Conservation (phyloP, 2,329 filamentous ascomycete genomes). For the Orbilia quercus region DNA sequence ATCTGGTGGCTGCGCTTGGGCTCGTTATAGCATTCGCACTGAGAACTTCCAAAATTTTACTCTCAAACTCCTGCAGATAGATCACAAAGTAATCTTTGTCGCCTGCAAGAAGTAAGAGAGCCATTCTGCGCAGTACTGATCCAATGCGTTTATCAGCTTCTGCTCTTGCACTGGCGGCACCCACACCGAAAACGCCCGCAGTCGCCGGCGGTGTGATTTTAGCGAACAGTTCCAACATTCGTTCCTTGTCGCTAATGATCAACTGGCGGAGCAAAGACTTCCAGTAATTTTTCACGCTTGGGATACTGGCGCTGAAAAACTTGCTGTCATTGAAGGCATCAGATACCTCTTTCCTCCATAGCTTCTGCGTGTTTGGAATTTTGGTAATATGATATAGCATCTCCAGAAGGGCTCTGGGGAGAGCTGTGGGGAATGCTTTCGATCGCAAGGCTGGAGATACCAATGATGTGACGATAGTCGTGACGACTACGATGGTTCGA, state of each 20-base stretch:
- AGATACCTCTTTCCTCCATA: constrained; percentile 90
- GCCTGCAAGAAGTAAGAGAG: constrained; percentile 80
- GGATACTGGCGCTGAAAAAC: constrained; percentile 79
- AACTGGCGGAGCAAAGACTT: constrained; percentile 85
- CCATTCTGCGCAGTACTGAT: constrained; percentile 84
- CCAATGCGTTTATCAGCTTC: constrained; percentile 95
- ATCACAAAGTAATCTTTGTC: constrained; percentile 81
- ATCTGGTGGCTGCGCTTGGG: constrained; percentile 86
- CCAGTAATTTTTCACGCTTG: constrained; percentile 79
- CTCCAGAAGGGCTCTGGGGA: constrained; percentile 76
- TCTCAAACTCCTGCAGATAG: constrained; percentile 78
- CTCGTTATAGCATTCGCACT: constrained; percentile 86
- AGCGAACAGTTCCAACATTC: constrained; percentile 80
- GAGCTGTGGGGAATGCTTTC: constrained; percentile 85
- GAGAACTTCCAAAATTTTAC: constrained; percentile 87
- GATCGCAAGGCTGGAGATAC: constrained; percentile 84
- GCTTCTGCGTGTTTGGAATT: constrained; percentile 82
- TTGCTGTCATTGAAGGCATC: constrained; percentile 91
- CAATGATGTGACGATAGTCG: constrained; percentile 83
- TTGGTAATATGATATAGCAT: constrained; percentile 81
- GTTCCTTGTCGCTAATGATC: constrained; percentile 86
- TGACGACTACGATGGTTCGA: constrained; percentile 79
- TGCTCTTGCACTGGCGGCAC: constrained; percentile 89
- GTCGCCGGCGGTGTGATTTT: constrained; percentile 86
- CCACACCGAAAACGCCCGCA: constrained; percentile 97